These are phyloP conservation scores for Kazachstania taianensis DNA, from an alignment of 805 yeast genomes.

Conservation along the genomic window DNA sequence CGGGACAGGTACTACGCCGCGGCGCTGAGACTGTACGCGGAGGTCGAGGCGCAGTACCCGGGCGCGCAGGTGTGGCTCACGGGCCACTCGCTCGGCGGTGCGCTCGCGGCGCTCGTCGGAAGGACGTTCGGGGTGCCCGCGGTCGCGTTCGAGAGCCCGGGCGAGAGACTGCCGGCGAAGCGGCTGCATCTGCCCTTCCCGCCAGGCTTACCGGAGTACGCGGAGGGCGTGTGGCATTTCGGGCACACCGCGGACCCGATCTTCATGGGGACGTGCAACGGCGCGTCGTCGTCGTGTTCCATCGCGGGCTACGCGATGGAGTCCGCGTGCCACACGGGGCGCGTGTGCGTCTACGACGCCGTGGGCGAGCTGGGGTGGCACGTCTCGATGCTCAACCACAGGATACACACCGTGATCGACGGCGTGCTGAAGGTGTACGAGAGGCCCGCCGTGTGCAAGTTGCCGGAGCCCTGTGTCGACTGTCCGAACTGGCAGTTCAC, in stretches of 20 bases:
- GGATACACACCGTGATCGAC: conserved; percentile 85
- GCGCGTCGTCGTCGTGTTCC: conserved; percentile 81
- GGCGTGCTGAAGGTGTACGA: conserved; percentile 65
- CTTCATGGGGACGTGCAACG: conserved; percentile 92
- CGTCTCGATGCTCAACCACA: conserved; percentile 76
- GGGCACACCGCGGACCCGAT: conserved; percentile 98
- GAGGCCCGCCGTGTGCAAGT: conserved; percentile 61
- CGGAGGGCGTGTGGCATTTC: conserved; percentile 86
- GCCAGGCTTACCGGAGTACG: conserved; percentile 70
- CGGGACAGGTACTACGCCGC: conserved; percentile 80
- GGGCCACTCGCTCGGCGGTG: conserved; percentile 93
- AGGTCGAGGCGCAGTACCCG: conserved; percentile 61
- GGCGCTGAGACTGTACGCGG: conserved; percentile 61
- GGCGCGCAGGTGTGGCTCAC: conserved; percentile 73
- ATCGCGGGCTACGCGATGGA: conserved; percentile 97
- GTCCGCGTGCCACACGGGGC: conserved; percentile 87
- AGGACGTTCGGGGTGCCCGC: conserved; percentile 86
- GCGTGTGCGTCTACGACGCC: conserved; percentile 78
- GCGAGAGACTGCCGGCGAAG: conserved; percentile 72
- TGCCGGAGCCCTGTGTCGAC: conserved; percentile 78
- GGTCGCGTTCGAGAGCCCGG: conserved; percentile 89
- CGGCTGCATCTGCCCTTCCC: conserved; percentile 87
- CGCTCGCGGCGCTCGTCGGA: conserved; percentile 69
- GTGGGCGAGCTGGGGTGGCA: conserved; percentile 88
- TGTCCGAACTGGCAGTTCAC: conserved; percentile 84